Conservation (phyloP, 208 protist species). For the Leishmania tropica region DNA sequence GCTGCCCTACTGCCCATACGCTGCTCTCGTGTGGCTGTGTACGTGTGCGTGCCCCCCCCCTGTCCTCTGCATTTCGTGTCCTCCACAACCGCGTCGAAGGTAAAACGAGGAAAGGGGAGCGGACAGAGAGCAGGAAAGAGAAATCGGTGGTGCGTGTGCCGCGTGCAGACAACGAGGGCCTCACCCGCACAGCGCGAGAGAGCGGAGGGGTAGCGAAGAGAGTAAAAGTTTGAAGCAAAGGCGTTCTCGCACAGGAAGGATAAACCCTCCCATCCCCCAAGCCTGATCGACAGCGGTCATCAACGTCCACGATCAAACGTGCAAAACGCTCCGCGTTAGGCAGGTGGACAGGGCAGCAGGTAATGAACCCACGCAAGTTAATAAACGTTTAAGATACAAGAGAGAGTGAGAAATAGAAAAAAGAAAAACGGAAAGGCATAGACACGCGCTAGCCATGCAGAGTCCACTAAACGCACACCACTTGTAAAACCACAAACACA, state of each 20-base stretch:
- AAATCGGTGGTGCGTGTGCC: not conserved
- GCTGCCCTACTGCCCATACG: not conserved
- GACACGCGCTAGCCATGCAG: not conserved
- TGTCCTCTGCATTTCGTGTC: conserved; percentile 3
- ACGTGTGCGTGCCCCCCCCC: not conserved
- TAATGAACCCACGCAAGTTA: not conserved
- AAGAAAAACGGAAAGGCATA: not conserved
- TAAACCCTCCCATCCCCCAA: not conserved
- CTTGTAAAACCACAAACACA: not conserved
- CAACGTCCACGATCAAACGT: not conserved
- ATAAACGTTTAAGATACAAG: not conserved
- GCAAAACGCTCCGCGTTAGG: not conserved
- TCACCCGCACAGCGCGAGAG: not conserved
- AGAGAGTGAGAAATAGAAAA: not conserved
- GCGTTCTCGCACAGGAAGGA: not conserved
- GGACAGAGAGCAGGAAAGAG: not conserved
- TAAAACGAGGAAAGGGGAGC: not conserved
- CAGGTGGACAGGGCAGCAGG: not conserved
- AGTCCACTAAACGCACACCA: not conserved
- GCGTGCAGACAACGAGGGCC: not conserved
- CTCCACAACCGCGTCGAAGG: not conserved
- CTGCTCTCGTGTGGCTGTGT: not conserved
- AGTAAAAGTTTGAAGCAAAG: not conserved
- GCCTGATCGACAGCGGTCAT: not conserved
- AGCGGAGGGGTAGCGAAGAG: not conserved